phyloP scores from a whole-genome alignment of 2,329 filamentous ascomycete species.

The Phoma sp. region DNA sequence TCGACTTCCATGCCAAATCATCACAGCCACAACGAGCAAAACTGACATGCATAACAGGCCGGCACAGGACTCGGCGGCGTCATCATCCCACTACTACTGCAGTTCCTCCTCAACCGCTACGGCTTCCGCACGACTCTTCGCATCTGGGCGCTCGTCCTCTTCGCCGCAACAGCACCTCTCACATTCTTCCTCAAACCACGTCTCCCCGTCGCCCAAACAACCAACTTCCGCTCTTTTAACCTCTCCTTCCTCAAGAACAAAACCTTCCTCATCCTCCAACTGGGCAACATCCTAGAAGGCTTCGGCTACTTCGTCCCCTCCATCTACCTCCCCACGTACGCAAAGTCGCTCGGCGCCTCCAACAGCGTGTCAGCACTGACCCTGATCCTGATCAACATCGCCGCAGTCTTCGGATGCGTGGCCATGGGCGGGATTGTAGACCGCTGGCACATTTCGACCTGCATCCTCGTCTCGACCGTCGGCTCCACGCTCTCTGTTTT shows the following conservation, averaged over 20 bases:
- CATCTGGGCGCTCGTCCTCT: constrained; percentile 46
- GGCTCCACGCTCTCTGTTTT: constrained; percentile 52
- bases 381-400: constrained; percentile 46
- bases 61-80: constrained; percentile 52
- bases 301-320: constrained; percentile 51
- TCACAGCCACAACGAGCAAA: background rate
- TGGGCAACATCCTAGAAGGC: constrained; percentile 46
- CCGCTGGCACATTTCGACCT: constrained; percentile 49
- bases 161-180: constrained; percentile 40
- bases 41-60: constrained; percentile 25
- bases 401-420: constrained; percentile 46
- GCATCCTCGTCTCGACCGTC: constrained; percentile 51
- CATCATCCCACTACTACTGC: constrained; percentile 52
- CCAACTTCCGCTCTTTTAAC: constrained; percentile 30
- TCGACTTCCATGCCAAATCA: background rate
- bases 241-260: constrained; percentile 39
- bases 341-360: constrained; percentile 33
- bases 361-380: constrained; percentile 37
- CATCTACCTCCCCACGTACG: constrained; percentile 49
- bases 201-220: constrained; percentile 29
- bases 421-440: constrained; percentile 51
- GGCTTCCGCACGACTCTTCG: constrained; percentile 52
- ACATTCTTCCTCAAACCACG: constrained; percentile 43
- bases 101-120: constrained; percentile 47
- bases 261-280: constrained; percentile 42